phyloP scores from a whole-genome alignment of 1,139 yeast genomes.

The Dujonia santamariae region DNA sequence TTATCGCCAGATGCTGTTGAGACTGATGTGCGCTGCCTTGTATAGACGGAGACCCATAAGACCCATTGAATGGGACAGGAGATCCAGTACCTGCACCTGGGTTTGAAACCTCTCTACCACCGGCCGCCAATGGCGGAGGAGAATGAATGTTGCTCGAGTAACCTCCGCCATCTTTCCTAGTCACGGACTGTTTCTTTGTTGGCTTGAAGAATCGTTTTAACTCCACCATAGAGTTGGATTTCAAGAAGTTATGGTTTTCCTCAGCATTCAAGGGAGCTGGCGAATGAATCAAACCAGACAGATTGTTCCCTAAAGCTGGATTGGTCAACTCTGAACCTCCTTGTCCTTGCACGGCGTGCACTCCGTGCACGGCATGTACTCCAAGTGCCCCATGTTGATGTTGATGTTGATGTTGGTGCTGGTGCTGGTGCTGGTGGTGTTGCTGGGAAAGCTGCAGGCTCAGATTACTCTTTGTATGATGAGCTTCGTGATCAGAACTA shows the following conservation, averaged over 20 bases:
- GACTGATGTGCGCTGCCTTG: constrained; percentile 1
- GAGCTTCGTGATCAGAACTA: constrained; percentile 21
- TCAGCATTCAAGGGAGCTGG: constrained; percentile 10
- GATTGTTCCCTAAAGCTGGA: too few species aligned
- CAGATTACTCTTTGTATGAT: too few species aligned
- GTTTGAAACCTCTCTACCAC: constrained; percentile 5
- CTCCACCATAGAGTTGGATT: constrained; percentile 40
- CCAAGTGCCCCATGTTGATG: constrained; percentile 12
- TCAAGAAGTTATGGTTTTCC: constrained; percentile 25
- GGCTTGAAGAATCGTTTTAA: constrained; percentile 42
- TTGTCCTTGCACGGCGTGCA: too few species aligned
- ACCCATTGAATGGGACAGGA: background rate
- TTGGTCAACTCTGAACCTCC: too few species aligned
- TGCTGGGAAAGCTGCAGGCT: too few species aligned
- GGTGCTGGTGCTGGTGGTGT: constrained; percentile 14
- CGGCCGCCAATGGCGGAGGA: constrained; percentile 26
- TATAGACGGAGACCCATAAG: background rate
- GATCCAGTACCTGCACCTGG: constrained; percentile 8
- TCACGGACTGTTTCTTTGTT: constrained; percentile 28
- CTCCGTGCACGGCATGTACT: constrained; percentile 5
- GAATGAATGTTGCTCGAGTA: constrained; percentile 29
- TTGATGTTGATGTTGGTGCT: constrained; percentile 12
- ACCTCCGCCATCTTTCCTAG: constrained; percentile 17
- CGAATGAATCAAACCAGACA: too few species aligned
- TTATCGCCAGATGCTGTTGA: constrained; percentile 2